These are phyloP conservation scores for Geotrichum histeridarum DNA, from an alignment of 1,139 yeast genomes.

Conservation along the genomic window DNA sequence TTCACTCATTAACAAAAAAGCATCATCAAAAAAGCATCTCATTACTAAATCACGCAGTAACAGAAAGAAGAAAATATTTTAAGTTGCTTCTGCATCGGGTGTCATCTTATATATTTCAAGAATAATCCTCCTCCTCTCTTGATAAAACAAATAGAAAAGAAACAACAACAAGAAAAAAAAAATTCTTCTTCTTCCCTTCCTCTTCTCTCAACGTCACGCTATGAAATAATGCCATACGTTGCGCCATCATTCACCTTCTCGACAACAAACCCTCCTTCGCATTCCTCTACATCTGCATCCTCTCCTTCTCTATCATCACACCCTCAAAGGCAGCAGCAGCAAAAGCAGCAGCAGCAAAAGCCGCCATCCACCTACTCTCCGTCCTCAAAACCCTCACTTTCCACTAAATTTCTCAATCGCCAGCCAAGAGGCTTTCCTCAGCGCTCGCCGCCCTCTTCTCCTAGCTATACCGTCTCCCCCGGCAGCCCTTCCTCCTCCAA, in stretches of 20 bases:
- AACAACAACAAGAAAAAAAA: no score
- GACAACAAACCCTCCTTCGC: not conserved
- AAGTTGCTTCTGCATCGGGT: not conserved
- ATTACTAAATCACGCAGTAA: no score
- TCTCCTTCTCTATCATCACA: not conserved
- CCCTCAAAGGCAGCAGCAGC: not conserved
- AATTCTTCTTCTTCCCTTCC: not conserved
- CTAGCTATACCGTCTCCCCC: slow-evolving; percentile 1
- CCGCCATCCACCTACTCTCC: not conserved
- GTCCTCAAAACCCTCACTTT: not conserved
- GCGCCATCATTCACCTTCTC: not conserved
- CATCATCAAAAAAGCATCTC: no score
- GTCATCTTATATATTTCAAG: not conserved
- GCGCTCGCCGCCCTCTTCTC: slow-evolving; percentile 30
- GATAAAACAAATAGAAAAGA: not conserved
- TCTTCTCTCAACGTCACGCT: not conserved
- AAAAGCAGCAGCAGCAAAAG: not conserved
- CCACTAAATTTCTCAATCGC: not conserved
- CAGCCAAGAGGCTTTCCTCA: slow-evolving; percentile 36
- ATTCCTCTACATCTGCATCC: not conserved
- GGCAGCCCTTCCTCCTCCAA: slow-evolving; percentile 1
- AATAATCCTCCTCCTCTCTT: not conserved
- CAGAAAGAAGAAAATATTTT: no score
- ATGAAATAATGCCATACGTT: slow-evolving; percentile 5
- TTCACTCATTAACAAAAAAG: no score